Conservation (phyloP, 1,284 basidiomycete genomes). For the Porogramme epimiltina region DNA sequence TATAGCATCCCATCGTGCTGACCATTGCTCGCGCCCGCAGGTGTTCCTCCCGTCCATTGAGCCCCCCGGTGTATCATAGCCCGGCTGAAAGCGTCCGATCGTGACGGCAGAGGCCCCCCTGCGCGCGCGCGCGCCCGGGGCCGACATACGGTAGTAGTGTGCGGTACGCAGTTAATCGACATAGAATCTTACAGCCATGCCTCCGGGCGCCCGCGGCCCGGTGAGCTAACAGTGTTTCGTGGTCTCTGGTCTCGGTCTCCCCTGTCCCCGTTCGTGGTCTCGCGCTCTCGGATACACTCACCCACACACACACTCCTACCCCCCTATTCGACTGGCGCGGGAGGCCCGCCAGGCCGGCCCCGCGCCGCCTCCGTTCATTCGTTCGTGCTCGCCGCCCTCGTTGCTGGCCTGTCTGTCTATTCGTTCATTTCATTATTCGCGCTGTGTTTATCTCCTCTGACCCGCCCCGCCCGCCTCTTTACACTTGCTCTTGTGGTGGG, state of each 20-base stretch:
- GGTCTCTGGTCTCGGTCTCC: too few species aligned
- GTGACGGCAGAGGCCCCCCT: neutral
- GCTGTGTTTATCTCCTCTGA: too few species aligned
- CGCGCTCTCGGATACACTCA: too few species aligned
- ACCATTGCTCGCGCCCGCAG: neutral
- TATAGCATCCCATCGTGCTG: too few species aligned
- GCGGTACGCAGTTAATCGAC: conserved; percentile 19
- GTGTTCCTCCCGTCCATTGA: too few species aligned
- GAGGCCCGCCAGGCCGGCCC: neutral
- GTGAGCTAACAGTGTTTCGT: neutral
- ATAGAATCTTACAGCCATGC: conserved; percentile 8
- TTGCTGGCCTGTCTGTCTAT: too few species aligned
- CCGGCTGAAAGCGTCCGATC: neutral
- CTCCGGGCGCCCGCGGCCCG: neutral
- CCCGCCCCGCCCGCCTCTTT: neutral
- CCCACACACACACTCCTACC: too few species aligned
- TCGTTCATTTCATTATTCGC: too few species aligned
- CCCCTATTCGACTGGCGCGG: too few species aligned
- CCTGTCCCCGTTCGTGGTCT: too few species aligned
- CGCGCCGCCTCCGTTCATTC: conserved; percentile 4
- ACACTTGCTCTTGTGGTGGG: neutral
- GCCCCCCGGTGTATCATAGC: too few species aligned
- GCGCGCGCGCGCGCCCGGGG: conserved; percentile 5
- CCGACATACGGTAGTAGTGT: conserved; percentile 14
- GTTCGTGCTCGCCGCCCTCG: conserved; percentile 2